Evolutionary conservation across 805 yeast genomes (phyloP).

Genomic region (Barnettozyma vustinii): DNA sequence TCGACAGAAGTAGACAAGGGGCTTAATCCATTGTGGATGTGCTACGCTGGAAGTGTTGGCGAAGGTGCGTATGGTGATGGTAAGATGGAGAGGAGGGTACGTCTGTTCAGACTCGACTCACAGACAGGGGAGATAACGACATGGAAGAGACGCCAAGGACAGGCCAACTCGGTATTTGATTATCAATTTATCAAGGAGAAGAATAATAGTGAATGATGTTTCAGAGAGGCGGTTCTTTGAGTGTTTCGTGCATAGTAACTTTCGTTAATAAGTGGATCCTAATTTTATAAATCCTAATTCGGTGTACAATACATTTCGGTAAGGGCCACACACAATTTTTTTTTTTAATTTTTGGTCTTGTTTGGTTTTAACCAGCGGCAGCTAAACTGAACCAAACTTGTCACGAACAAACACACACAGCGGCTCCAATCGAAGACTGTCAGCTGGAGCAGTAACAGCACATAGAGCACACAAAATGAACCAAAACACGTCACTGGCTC

Average conservation of each 20-base stretch:
- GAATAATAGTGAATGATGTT: neutral
- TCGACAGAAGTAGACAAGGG: neutral
- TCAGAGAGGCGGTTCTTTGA: neutral
- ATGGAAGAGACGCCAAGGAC: constrained; percentile 52
- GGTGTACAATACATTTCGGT: neutral
- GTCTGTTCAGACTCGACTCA: constrained; percentile 48
- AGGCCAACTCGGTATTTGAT: constrained; percentile 40
- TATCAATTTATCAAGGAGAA: constrained; percentile 31
- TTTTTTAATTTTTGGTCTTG: neutral
- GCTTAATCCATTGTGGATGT: constrained; percentile 44
- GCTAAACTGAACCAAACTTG: no score
- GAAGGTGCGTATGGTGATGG: constrained; percentile 60
- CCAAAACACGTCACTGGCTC: neutral
- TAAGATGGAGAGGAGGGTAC: constrained; percentile 41
- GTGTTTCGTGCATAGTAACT: neutral
- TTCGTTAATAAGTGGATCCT: neutral
- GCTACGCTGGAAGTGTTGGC: constrained; percentile 64
- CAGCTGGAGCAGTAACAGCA: neutral
- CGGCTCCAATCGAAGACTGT: neutral
- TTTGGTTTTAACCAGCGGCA: neutral
- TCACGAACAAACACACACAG: neutral
- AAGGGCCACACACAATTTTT: neutral
- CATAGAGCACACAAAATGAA: neutral
- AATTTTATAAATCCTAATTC: neutral
- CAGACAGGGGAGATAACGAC: constrained; percentile 38